Evolutionary conservation across 495 filamentous ascomycete genomes (phyloP).

Genomic region (Aspergillus steynii): DNA sequence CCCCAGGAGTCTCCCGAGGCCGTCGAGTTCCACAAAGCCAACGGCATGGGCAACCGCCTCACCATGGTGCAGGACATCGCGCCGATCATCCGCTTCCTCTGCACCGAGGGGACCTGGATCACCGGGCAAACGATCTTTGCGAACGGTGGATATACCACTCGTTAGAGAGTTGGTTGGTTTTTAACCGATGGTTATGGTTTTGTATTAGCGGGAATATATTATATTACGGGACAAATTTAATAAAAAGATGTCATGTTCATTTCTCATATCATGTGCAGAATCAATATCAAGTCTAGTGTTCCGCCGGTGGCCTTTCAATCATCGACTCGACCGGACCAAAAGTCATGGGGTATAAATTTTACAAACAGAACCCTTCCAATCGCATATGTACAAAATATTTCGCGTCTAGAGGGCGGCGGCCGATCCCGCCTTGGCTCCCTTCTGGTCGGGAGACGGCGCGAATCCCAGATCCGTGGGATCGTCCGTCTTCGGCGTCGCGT

Average conservation of each 20-base stretch:
- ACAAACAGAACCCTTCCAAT: background rate
- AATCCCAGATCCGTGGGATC: background rate
- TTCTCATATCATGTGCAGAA: background rate
- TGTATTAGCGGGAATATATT: too few species aligned
- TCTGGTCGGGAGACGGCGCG: slow-evolving; percentile 12
- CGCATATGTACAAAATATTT: background rate
- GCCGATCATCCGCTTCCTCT: slow-evolving; percentile 38
- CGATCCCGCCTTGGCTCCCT: slow-evolving; percentile 16
- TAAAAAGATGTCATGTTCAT: background rate
- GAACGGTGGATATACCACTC: slow-evolving; percentile 42
- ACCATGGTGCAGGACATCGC: slow-evolving; percentile 37
- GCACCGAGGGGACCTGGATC: slow-evolving; percentile 39
- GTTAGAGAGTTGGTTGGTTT: slow-evolving; percentile 16
- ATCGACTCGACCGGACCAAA: background rate
- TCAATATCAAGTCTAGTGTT: background rate
- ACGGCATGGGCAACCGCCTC: slow-evolving; percentile 34
- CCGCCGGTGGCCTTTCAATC: background rate
- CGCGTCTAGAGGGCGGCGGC: slow-evolving; percentile 10
- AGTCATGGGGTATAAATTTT: background rate
- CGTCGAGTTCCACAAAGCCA: slow-evolving; percentile 34
- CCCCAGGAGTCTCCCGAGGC: slow-evolving; percentile 35
- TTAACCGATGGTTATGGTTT: too few species aligned
- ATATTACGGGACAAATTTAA: background rate
- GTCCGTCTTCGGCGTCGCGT: slow-evolving; percentile 9
- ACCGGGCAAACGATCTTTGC: slow-evolving; percentile 45